Percentiles rank a stretch among this genome's conserved stretches.
Evolutionary conservation across 805 yeast species (phyloP).

Genomic region (Sugiyamaella qingdaonensis): DNA sequence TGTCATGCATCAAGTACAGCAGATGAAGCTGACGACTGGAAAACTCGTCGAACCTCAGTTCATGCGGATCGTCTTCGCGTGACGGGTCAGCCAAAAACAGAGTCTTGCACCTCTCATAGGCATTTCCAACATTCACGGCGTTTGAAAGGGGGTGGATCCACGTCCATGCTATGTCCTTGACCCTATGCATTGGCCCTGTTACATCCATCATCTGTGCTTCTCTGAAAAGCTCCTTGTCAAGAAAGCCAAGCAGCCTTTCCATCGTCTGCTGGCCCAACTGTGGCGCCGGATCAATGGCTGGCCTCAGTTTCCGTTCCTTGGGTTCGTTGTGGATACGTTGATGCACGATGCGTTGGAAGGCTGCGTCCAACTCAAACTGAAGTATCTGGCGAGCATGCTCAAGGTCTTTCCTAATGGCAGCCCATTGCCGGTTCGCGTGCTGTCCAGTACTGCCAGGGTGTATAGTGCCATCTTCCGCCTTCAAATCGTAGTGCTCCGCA

Average conservation of each 20-base stretch:
- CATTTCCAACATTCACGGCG: not conserved
- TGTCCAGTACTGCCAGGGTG: not conserved
- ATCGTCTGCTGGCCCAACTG: slow-evolving; percentile 13
- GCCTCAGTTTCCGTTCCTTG: slow-evolving; percentile 1
- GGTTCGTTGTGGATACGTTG: slow-evolving; percentile 16
- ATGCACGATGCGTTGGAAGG: slow-evolving; percentile 22
- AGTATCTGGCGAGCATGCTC: slow-evolving; percentile 17
- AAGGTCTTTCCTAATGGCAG: slow-evolving; percentile 2
- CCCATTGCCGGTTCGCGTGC: not conserved
- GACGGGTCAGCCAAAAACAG: not conserved
- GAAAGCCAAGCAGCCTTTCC: not conserved
- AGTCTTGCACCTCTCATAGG: not conserved
- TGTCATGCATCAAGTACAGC: not conserved
- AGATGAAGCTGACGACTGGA: not conserved
- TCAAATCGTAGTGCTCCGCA: not conserved
- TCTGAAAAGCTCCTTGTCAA: not conserved
- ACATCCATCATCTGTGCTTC: not conserved
- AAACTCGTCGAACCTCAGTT: not conserved
- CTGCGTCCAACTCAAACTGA: slow-evolving; percentile 23
- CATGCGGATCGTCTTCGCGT: not conserved
- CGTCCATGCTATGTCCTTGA: not conserved
- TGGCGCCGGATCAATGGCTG: slow-evolving; percentile 11
- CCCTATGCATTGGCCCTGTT: not conserved
- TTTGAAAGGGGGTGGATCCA: not conserved
- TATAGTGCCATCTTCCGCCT: not conserved